Evolutionary conservation across 1,284 basidiomycete species (phyloP).

Genomic region (Polyporus tsugae): DNA sequence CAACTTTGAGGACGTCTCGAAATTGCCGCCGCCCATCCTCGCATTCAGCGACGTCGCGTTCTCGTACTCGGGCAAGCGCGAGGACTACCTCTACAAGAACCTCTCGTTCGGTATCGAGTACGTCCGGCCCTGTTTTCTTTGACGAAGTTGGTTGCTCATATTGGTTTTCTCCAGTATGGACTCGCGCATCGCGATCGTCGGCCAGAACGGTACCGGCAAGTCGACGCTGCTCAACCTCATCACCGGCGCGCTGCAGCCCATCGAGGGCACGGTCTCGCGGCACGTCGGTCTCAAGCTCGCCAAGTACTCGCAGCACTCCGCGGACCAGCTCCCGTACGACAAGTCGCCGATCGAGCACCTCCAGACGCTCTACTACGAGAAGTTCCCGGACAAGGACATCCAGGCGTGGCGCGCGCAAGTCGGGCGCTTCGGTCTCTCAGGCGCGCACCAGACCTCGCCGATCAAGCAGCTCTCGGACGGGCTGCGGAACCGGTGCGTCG

Average conservation of each 20-base stretch:
- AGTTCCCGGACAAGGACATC: constrained; percentile 95
- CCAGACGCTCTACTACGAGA: constrained; percentile 80
- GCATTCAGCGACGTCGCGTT: constrained; percentile 96
- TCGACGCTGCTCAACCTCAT: constrained; percentile 97
- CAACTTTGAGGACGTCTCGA: constrained; percentile 96
- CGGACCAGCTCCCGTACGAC: constrained; percentile 97
- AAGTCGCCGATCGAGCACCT: constrained; percentile 95
- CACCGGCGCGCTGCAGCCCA: constrained; percentile 84
- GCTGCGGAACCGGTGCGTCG: constrained; percentile 84
- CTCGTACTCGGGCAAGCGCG: constrained; percentile 89
- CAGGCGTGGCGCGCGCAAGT: constrained; percentile 95
- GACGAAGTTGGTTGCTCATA: background rate
- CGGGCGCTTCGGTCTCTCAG: constrained; percentile 95
- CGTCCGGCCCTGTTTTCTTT: constrained; percentile 38
- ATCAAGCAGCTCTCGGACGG: constrained; percentile 97
- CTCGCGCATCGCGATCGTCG: constrained; percentile 95
- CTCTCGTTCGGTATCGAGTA: constrained; percentile 96
- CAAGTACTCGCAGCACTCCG: constrained; percentile 98
- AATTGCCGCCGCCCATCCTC: constrained; percentile 96
- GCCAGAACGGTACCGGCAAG: constrained; percentile 98
- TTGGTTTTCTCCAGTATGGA: constrained; percentile 82
- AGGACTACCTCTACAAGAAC: constrained; percentile 89
- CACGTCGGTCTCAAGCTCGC: constrained; percentile 93
- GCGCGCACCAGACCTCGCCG: constrained; percentile 91
- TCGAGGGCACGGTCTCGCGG: constrained; percentile 87